Evolutionary conservation across 1,284 basidiomycete genomes (phyloP).

Genomic region (Apiotrichum montevideense): DNA sequence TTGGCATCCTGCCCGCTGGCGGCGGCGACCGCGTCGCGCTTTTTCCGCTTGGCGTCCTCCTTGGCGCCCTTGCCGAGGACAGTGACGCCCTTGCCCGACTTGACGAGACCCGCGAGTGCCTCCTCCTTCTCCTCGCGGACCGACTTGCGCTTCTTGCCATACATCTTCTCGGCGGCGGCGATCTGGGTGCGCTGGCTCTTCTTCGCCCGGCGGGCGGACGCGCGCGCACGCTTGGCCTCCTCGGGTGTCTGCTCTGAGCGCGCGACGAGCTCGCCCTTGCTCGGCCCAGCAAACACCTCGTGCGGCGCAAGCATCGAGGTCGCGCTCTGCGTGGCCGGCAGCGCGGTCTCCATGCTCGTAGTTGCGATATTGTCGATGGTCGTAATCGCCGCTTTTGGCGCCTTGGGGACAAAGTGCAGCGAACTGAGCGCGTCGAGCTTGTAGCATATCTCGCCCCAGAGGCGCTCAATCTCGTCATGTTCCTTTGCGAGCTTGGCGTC

Average conservation of each 20-base stretch:
- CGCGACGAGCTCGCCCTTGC: constrained; percentile 55
- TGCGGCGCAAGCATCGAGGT: constrained; percentile 87
- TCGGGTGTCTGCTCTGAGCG: constrained; percentile 76
- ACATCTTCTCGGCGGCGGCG: constrained; percentile 62
- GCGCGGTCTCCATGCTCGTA: constrained; percentile 79
- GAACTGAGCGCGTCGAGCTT: constrained; percentile 93
- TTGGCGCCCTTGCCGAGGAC: constrained; percentile 67
- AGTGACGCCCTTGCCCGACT: constrained; percentile 72
- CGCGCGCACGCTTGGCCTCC: constrained; percentile 69
- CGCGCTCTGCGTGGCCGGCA: constrained; percentile 72
- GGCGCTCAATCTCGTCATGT: constrained; percentile 73
- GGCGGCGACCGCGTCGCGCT: constrained; percentile 18
- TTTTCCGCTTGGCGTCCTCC: constrained; percentile 41
- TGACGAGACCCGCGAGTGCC: constrained; percentile 70
- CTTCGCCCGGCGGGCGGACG: constrained; percentile 68
- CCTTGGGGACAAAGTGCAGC: constrained; percentile 91
- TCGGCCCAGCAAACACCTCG: constrained; percentile 68
- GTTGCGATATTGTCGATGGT: constrained; percentile 79
- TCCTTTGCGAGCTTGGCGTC: constrained; percentile 85
- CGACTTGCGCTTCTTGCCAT: constrained; percentile 51
- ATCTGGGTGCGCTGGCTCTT: constrained; percentile 66
- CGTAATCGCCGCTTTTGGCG: constrained; percentile 87
- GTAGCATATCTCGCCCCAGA: constrained; percentile 79
- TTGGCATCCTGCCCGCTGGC: constrained; percentile 26
- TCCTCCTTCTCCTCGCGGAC: constrained; percentile 74